Base-by-base conservation (phyloP, 768 basidiomycete genomes). In the Bullera alba region DNA sequence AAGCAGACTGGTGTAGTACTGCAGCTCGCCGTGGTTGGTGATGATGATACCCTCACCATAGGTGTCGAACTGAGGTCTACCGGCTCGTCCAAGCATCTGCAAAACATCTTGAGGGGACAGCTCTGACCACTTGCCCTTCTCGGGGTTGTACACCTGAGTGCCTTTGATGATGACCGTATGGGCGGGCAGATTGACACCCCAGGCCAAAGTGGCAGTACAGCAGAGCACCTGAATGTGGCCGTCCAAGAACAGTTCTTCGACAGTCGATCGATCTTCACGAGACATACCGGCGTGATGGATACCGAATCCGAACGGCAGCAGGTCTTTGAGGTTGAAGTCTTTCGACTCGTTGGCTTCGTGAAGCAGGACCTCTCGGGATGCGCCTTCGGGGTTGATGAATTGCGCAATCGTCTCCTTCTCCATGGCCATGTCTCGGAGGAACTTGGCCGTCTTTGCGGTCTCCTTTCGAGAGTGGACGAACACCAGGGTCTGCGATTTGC, bases 151-250 rank as follows among this genome's bases (percentile, higher is more conserved):
- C 54, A 97, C 92, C 75, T 97, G 92, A 0, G 95, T 97, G n/a
- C 95, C 95, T 71, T 97, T 99, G 78, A 99, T 96, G 76, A 97
- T 90, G 74, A 96, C 93, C 6, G 89, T 86, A 58, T 97, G 95
- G 1, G 92, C 93, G 2, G 95, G 95, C 0, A 97, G 76, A 69
- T 99, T 99, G 74, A 99, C 93, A 76, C 93, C 95, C 95, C 95
- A 99, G 0, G 95, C 95, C 30, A 99, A 83, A 2, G 93, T 97
- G 4, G 95, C 95, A 0, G 95, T 99, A 70, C 89, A 95, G 37
- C 95, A 89, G 22, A 99, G 78, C 0, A 97, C 92, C 68, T 93
- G 91, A 26, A 99, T 78, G 21, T 87, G 83, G 0, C 91, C 88
- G 43, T 93, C 88, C 8, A 82, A 82, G 70, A 99, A 99, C 8